These are phyloP conservation scores for Podila epigama DNA, from an alignment of 192 early-diverging fungal genomes.

Conservation along the genomic window DNA sequence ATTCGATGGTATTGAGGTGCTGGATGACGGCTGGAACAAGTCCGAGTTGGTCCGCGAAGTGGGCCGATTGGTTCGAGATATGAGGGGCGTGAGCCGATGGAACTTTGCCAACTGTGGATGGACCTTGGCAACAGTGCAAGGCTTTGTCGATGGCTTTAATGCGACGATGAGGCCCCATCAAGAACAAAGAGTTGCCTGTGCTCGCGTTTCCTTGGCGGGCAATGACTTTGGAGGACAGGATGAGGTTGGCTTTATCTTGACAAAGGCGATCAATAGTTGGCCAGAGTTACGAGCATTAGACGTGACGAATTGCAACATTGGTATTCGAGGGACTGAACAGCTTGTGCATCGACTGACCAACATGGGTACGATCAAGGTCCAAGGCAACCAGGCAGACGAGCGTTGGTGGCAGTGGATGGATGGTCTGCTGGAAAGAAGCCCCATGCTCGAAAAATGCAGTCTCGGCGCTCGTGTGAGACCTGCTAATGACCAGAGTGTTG, in stretches of 20 bases:
- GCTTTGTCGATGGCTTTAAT: constrained; percentile 23
- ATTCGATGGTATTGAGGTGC: constrained; percentile 15
- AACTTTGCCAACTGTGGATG: constrained; percentile 44
- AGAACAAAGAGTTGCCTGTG: constrained; percentile 9
- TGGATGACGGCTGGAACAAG: constrained; percentile 33
- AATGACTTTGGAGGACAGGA: constrained; percentile 39
- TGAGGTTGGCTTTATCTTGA: constrained; percentile 16
- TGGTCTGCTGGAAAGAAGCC: constrained; percentile 18
- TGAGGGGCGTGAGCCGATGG: constrained; percentile 37
- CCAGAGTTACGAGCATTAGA: constrained; percentile 29
- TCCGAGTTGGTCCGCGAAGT: constrained; percentile 38
- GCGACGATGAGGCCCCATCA: neutral
- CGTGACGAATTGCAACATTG: constrained; percentile 40
- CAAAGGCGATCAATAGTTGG: constrained; percentile 16
- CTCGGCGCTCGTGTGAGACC: constrained; percentile 19
- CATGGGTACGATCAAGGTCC: constrained; percentile 28
- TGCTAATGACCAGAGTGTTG: neutral
- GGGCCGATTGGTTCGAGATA: constrained; percentile 27
- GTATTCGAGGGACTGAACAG: constrained; percentile 20
- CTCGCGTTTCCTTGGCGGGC: constrained; percentile 26
- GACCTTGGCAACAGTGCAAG: constrained; percentile 15
- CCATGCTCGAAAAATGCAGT: constrained; percentile 21
- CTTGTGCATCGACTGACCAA: constrained; percentile 14
- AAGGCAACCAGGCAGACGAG: constrained; percentile 22
- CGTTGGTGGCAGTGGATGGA: constrained; percentile 49